These are phyloP conservation scores for Neurospora sp. DNA, from an alignment of 495 filamentous ascomycete species.

Conservation along the genomic window DNA sequence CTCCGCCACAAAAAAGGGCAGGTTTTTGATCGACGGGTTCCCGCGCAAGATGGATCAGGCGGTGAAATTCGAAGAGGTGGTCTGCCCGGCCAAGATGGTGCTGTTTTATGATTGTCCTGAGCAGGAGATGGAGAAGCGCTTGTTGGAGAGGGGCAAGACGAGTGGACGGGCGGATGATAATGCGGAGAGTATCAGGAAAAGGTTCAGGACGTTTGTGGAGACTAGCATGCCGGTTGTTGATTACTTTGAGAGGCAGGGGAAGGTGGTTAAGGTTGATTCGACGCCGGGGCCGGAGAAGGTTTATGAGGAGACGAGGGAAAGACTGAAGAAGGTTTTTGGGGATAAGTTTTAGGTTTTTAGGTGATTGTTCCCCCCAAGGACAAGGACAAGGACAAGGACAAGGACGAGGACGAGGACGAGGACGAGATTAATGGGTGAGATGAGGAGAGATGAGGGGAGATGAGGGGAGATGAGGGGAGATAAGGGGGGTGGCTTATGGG, in stretches of 20 bases:
- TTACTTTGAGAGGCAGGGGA: slow-evolving; percentile 63
- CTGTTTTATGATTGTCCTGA: slow-evolving; percentile 90
- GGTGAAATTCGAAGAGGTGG: slow-evolving; percentile 78
- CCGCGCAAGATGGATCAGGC: slow-evolving; percentile 97
- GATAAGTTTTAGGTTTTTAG: slow-evolving; percentile 13
- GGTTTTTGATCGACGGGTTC: slow-evolving; percentile 92
- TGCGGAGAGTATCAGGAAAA: slow-evolving; percentile 86
- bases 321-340: slow-evolving; percentile 23
- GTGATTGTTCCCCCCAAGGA: neutral
- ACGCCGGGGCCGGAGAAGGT: slow-evolving; percentile 60
- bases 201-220: slow-evolving; percentile 86
- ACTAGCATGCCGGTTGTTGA: slow-evolving; percentile 96
- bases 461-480: neutral
- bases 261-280: slow-evolving; percentile 70
- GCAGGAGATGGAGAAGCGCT: slow-evolving; percentile 68
- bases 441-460: no score
- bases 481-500: neutral
- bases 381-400: neutral
- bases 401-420: neutral
- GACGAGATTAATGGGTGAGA: neutral
- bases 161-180: slow-evolving; percentile 89
- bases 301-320: slow-evolving; percentile 51
- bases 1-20: slow-evolving; percentile 28
- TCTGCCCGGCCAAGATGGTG: slow-evolving; percentile 71
- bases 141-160: slow-evolving; percentile 86